Conservation (phyloP, 371 early-diverging fungal species). For the Mortierella sp. region DNA sequence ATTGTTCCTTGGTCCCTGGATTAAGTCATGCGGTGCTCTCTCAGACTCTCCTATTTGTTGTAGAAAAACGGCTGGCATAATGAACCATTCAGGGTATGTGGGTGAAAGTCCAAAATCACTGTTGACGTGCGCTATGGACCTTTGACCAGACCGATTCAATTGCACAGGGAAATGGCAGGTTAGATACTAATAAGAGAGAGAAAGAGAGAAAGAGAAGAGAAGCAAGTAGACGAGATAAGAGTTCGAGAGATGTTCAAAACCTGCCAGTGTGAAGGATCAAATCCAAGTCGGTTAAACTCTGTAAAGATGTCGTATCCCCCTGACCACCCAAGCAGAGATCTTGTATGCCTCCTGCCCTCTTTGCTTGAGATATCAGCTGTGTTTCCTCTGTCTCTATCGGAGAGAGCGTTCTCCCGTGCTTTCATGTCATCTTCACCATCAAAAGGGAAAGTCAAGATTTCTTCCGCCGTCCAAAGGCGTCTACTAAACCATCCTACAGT, state of each 20-base stretch:
- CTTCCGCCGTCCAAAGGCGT: conserved; percentile 37
- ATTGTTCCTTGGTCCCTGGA: neutral
- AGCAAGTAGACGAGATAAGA: neutral
- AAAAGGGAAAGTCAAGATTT: conserved; percentile 16
- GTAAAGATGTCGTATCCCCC: conserved; percentile 25
- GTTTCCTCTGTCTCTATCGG: too few relatives aligned
- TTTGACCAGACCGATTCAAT: neutral
- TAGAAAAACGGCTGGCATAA: conserved; percentile 34
- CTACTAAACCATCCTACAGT: neutral
- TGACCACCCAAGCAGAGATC: conserved; percentile 23
- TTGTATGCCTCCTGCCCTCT: neutral
- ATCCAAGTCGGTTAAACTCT: conserved; percentile 31
- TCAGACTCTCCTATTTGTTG: neutral
- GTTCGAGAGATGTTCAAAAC: neutral
- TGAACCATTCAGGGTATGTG: conserved; percentile 37
- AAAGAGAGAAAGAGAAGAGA: neutral
- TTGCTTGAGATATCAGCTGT: neutral
- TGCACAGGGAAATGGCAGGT: neutral
- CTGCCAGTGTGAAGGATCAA: conserved; percentile 25
- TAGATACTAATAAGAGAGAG: neutral
- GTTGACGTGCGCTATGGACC: conserved; percentile 35
- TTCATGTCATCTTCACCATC: neutral
- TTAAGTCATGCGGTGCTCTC: neutral
- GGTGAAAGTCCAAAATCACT: conserved; percentile 36
- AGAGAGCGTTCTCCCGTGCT: neutral